Percentiles rank a stretch among this genome's conserved stretches.
phyloP scores from a whole-genome alignment of 2,329 filamentous ascomycete species.

The Fusarium sp. region DNA sequence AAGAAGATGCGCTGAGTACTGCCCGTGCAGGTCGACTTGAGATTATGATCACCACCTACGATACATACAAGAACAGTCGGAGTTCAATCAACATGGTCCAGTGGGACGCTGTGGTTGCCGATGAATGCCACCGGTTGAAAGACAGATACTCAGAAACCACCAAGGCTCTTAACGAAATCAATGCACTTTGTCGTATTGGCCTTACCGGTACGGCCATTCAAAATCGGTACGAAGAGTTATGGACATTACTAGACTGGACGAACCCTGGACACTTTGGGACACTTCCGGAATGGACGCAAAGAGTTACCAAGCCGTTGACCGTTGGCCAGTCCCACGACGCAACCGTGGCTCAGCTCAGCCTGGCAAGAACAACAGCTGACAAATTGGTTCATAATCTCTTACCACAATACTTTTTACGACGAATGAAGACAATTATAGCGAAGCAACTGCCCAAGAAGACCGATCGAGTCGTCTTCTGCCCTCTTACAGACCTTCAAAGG shows the following conservation, averaged over 20 bases:
- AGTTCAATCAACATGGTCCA: constrained; percentile 83
- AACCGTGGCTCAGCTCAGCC: constrained; percentile 84
- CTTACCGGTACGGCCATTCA: constrained; percentile 97
- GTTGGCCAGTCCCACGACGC: constrained; percentile 95
- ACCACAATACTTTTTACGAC: constrained; percentile 89
- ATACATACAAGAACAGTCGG: constrained; percentile 86
- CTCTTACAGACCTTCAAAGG: constrained; percentile 84
- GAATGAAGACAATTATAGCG: constrained; percentile 94
- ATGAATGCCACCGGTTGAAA: constrained; percentile 94
- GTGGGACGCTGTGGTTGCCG: constrained; percentile 95
- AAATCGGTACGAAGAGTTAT: constrained; percentile 97
- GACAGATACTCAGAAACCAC: constrained; percentile 83
- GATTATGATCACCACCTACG: constrained; percentile 94
- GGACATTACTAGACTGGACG: constrained; percentile 96
- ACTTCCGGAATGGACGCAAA: constrained; percentile 81
- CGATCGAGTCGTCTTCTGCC: constrained; percentile 95
- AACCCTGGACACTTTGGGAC: constrained; percentile 82
- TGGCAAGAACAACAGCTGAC: constrained; percentile 84
- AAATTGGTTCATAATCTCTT: constrained; percentile 90
- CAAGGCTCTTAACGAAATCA: constrained; percentile 89
- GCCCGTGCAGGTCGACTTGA: constrained; percentile 85
- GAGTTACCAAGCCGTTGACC: constrained; percentile 84
- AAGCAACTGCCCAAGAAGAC: constrained; percentile 95
- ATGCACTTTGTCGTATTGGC: constrained; percentile 91
- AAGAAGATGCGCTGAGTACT: constrained; percentile 79